Conservation (phyloP, 2,329 filamentous ascomycete species). For the Arthrobotrys iridis region DNA sequence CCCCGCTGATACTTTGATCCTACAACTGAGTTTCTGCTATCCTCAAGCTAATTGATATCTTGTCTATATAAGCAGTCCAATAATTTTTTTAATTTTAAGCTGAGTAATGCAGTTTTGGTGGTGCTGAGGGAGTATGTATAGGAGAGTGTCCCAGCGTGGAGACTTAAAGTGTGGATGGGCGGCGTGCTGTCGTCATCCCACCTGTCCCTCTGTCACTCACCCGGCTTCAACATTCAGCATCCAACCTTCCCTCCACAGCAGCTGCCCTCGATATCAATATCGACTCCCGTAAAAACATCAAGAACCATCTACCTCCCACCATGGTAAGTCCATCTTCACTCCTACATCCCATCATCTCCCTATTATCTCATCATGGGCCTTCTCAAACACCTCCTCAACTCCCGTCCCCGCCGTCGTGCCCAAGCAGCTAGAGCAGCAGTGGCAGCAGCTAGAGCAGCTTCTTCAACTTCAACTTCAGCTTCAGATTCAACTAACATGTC, state of each 20-base stretch:
- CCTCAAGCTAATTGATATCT: too few relatives aligned
- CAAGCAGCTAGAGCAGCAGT: background rate
- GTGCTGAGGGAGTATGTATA: background rate
- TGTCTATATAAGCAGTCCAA: too few relatives aligned
- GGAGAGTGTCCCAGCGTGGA: background rate
- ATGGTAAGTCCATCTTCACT: constrained; percentile 1
- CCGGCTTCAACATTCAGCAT: too few relatives aligned
- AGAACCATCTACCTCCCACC: background rate
- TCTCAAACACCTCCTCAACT: background rate
- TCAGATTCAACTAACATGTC: constrained; percentile 53
- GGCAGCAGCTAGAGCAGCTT: background rate
- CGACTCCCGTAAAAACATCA: background rate
- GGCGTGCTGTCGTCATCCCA: constrained; percentile 50
- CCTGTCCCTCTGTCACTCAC: background rate
- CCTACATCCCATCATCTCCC: background rate
- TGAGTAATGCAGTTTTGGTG: background rate
- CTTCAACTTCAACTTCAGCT: too few relatives aligned
- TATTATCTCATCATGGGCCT: background rate
- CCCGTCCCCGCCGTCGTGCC: background rate
- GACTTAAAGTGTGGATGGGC: background rate
- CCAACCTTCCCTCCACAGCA: background rate
- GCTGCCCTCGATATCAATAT: background rate
- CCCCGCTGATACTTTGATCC: too few relatives aligned
- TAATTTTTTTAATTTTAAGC: background rate
- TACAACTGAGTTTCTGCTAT: too few relatives aligned